Evolutionary conservation across 139 green algal genomes (phyloP).

Genomic region (Closterium sp.): DNA sequence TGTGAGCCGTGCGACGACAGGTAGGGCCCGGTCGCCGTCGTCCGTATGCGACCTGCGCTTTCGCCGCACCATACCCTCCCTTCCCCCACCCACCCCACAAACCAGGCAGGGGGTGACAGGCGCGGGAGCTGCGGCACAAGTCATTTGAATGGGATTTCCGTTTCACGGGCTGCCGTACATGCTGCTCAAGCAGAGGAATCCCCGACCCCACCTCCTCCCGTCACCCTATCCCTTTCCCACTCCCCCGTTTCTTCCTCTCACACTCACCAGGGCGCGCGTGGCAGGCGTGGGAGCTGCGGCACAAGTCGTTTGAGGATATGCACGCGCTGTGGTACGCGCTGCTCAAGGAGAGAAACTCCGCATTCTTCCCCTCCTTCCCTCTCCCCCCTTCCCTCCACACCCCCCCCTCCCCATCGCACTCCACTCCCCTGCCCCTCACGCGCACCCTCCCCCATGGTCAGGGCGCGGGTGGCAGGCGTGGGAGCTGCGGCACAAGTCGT

Average conservation of each 20-base stretch:
- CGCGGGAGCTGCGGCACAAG: neutral
- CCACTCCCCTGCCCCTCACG: too few species aligned
- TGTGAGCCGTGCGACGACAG: neutral
- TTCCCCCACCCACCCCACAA: neutral
- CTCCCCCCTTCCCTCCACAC: too few species aligned
- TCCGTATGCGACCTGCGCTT: neutral
- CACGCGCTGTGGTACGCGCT: conserved; percentile 78
- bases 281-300: conserved; percentile 67
- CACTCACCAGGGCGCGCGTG: conserved; percentile 62
- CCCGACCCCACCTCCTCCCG: neutral
- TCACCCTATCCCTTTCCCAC: neutral
- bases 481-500: conserved; percentile 73
- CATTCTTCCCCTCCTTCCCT: too few species aligned
- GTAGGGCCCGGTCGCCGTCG: neutral
- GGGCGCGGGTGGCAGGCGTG: conserved; percentile 65
- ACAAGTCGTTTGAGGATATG: conserved; percentile 76
- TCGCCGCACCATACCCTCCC: neutral
- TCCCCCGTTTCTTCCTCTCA: neutral
- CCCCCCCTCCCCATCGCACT: too few species aligned
- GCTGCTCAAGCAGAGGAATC: too few species aligned
- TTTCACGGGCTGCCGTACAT: too few species aligned
- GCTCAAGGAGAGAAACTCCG: conserved; percentile 75
- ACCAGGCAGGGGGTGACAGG: neutral
- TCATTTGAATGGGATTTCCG: too few species aligned
- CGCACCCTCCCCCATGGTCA: too few species aligned